These are phyloP conservation scores for Arachis monticola DNA, from an alignment of 331 rosid genomes.

Conservation along the genomic window DNA sequence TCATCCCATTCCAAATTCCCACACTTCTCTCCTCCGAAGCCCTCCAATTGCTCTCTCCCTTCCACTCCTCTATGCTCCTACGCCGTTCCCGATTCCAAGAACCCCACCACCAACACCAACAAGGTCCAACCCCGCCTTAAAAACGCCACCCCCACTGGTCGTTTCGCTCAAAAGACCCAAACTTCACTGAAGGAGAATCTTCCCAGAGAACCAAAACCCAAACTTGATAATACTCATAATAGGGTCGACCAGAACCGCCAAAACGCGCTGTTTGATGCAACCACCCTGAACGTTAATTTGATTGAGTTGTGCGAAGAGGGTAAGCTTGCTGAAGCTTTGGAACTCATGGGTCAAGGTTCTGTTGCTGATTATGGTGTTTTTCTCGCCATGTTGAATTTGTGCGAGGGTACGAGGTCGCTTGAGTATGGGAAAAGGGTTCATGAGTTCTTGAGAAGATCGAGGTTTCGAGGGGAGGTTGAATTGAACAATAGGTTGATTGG, in stretches of 20 bases:
- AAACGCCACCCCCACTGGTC: constrained; percentile 30
- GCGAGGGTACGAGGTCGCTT: constrained; percentile 50
- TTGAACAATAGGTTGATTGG: constrained; percentile 57
- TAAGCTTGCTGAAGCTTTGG: constrained; percentile 60
- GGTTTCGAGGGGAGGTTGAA: constrained; percentile 54
- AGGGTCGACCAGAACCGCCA: constrained; percentile 36
- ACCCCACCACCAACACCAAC: constrained; percentile 23
- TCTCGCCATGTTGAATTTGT: constrained; percentile 56
- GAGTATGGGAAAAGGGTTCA: constrained; percentile 62
- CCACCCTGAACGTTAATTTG: constrained; percentile 48
- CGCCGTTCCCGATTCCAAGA: constrained; percentile 43
- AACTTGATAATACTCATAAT: constrained; percentile 24
- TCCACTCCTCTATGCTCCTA: constrained; percentile 39
- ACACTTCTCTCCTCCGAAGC: neutral
- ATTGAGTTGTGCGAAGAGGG: constrained; percentile 63
- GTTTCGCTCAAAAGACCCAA: constrained; percentile 41
- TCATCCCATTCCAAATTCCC: constrained; percentile 30
- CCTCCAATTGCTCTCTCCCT: constrained; percentile 19
- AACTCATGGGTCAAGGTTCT: constrained; percentile 63
- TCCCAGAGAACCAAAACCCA: constrained; percentile 38
- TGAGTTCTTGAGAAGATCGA: constrained; percentile 53
- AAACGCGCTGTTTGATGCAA: constrained; percentile 19
- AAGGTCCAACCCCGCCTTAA: constrained; percentile 47
- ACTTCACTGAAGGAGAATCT: constrained; percentile 45
- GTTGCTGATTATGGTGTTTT: constrained; percentile 63